These are phyloP conservation scores for Sarocladium strictum DNA, from an alignment of 2,329 filamentous ascomycete genomes.

Conservation along the genomic window DNA sequence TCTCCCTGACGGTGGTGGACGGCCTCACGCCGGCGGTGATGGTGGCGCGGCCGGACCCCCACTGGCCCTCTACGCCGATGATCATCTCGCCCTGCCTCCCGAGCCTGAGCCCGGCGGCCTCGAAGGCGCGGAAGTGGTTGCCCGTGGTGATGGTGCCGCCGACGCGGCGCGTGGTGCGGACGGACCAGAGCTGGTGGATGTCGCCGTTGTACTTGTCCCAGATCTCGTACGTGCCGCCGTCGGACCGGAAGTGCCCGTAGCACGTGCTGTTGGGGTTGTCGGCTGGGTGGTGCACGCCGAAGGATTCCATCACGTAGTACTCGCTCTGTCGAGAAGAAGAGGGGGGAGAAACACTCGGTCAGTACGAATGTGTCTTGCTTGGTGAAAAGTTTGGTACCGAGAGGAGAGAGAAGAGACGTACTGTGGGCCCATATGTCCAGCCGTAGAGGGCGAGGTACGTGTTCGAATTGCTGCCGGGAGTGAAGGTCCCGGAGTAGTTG, in stretches of 20 bases:
- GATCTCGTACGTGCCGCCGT: conserved; percentile 48
- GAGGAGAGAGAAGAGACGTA: not conserved
- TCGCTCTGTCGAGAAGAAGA: conserved; percentile 3
- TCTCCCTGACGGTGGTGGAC: conserved; percentile 10
- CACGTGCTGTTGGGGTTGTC: conserved; percentile 20
- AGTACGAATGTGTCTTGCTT: not conserved
- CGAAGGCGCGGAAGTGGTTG: conserved; percentile 51
- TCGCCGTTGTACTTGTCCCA: conserved; percentile 32
- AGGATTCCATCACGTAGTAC: conserved; percentile 12
- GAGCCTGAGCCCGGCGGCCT: conserved; percentile 38
- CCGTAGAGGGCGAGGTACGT: conserved; percentile 17
- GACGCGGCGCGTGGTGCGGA: conserved; percentile 41
- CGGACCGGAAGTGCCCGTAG: conserved; percentile 44
- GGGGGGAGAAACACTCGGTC: no score
- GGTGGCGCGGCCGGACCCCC: conserved; percentile 20
- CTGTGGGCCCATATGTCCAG: conserved; percentile 11
- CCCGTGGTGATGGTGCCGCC: conserved; percentile 46
- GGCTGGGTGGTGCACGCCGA: conserved; percentile 11
- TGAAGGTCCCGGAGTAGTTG: conserved; percentile 28
- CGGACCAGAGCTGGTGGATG: conserved; percentile 49
- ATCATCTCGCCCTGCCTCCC: conserved; percentile 49
- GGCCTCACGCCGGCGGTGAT: conserved; percentile 10
- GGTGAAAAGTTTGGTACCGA: not conserved
- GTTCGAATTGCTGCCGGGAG: conserved; percentile 35
- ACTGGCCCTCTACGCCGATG: conserved; percentile 43